Percentiles rank a stretch among this genome's conserved stretches.
phyloP scores from a whole-genome alignment of 1,284 basidiomycete genomes.

The Vanrija sp. region DNA sequence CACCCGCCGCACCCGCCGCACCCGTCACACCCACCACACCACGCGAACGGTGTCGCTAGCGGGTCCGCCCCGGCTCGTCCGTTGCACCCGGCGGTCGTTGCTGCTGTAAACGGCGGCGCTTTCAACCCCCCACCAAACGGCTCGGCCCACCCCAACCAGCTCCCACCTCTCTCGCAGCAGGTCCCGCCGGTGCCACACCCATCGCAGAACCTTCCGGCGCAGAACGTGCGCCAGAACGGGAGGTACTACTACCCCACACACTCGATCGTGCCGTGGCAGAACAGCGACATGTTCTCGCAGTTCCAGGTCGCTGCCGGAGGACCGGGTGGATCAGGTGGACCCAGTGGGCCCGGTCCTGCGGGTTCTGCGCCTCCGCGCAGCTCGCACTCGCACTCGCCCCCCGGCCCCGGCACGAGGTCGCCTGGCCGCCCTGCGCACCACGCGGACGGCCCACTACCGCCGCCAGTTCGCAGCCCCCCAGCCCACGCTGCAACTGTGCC shows the following conservation, averaged over 20 bases:
- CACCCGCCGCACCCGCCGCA: too few species aligned
- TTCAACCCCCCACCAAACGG: too few species aligned
- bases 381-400: too few species aligned
- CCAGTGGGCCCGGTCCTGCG: background rate
- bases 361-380: too few species aligned
- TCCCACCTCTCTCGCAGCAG: background rate
- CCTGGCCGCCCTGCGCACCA: background rate
- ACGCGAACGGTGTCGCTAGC: background rate
- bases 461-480: background rate
- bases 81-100: background rate
- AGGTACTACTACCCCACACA: slow-evolving; percentile 12
- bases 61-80: background rate
- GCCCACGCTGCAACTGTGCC: background rate
- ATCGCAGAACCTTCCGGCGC: slow-evolving; percentile 5
- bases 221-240: slow-evolving; percentile 10
- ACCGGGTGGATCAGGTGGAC: background rate
- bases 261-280: slow-evolving; percentile 12
- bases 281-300: slow-evolving; percentile 15
- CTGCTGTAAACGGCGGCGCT: background rate
- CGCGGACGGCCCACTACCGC: background rate
- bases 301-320: slow-evolving; percentile 4
- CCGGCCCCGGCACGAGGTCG: background rate
- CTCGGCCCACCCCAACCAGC: too few species aligned
- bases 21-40: too few species aligned
- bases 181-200: background rate